Evolutionary conservation across 768 basidiomycete species (phyloP), one percentile per base, ranked within the genome.

Genomic region (Suillus americanus): DNA sequence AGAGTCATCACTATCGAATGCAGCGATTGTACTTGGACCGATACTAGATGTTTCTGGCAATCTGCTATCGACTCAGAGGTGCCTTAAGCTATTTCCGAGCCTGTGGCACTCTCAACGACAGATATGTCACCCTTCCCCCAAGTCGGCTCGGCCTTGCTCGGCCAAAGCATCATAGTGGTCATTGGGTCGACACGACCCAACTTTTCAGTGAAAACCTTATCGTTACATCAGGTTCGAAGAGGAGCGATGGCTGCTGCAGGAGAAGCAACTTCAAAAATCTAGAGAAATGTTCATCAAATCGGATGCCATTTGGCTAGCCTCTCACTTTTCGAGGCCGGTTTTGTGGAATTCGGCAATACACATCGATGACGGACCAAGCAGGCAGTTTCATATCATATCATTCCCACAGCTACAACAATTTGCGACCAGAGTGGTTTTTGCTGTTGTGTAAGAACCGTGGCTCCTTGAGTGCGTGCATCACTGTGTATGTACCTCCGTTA

Each of bases 341-440:
- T 48, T 9, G 33, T 48, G n/a, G n/a, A 1, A 33, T 4, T 33
- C 33, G 2, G 37, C 28, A 10, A 35, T 41, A 48, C 2, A 30
- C 28, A 41, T 16, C 38, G 51, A 41, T 40, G 12, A 65, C 1
- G 59, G 53, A 37, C 1, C 8, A 25, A 43, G 62, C n/a, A 48
- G 41, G 20, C 68, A 66, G 25, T 48, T 13, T n/a, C 45, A 55
- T 50, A 45, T 38, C 64, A 7, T 66, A 41, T 38, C 66, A 5
- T 71, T 72, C 60, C 61, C 70, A 12, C 35, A 60, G 56, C n/a
- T 38, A 56, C 23, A 56, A 79, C 51, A 73, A 77, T 46, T 70
- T 68, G 59, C 73, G 77, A 51, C 69, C 70, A 16, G 78, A 74
- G 28, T 28, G 37, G 73, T 72, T 50, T 76, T 72, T 45, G 23